phyloP scores from a whole-genome alignment of 2,329 filamentous ascomycete species.

The Botryotinia globosa region DNA sequence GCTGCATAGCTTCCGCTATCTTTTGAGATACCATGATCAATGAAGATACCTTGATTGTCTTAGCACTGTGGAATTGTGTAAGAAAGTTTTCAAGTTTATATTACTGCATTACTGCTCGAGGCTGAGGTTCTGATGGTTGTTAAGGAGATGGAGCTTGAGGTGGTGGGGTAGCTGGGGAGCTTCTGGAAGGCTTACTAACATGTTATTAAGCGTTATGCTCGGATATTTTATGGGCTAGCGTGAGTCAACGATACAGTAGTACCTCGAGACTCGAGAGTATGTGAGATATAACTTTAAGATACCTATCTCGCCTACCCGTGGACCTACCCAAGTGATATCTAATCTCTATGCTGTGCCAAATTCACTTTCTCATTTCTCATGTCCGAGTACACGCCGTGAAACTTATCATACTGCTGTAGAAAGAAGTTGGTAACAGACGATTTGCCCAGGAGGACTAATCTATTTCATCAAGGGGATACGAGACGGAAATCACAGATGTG shows the following conservation, averaged over 20 bases:
- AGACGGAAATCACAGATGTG: no score
- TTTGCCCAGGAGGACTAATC: no score
- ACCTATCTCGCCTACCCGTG: no score
- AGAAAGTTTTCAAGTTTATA: neutral
- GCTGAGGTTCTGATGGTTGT: neutral
- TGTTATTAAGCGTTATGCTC: no score
- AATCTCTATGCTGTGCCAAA: neutral
- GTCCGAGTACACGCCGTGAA: neutral
- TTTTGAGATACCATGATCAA: slow-evolving; percentile 39
- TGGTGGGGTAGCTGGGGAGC: neutral
- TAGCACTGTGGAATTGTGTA: neutral
- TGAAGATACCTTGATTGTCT: neutral
- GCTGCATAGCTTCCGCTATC: slow-evolving; percentile 46
- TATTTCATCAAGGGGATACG: no score
- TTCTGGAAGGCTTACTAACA: neutral
- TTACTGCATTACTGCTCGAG: neutral
- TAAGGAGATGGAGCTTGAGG: neutral
- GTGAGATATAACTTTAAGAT: no score
- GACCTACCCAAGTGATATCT: no score
- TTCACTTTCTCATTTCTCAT: neutral
- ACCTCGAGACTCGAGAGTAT: no score
- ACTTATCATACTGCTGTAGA: neutral
- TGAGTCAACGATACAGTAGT: neutral
- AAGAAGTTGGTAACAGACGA: no score
- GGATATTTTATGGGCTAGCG: neutral